Percentiles rank a stretch among this genome's conserved stretches.
These are phyloP conservation scores for Claviceps fusiformis DNA, from an alignment of 2,329 filamentous ascomycete genomes.

Conservation along the genomic window DNA sequence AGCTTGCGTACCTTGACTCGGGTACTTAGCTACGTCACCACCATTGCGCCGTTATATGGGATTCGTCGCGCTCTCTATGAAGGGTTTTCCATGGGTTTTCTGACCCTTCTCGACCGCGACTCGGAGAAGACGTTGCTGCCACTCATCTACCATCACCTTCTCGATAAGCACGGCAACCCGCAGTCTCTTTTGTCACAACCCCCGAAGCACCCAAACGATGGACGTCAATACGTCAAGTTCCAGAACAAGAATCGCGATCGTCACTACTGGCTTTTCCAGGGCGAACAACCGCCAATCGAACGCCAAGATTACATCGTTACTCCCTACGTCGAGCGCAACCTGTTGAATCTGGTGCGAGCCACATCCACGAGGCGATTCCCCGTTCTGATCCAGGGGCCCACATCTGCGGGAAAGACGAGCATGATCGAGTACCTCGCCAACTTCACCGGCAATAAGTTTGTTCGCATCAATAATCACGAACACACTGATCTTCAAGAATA, in stretches of 20 bases:
- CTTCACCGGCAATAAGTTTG: constrained; percentile 89
- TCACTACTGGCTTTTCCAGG: constrained; percentile 83
- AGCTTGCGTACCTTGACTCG: constrained; percentile 88
- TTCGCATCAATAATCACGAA: constrained; percentile 98
- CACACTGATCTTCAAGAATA: constrained; percentile 98
- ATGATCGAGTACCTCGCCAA: constrained; percentile 99
- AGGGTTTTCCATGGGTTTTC: constrained; percentile 95
- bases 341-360: constrained; percentile 86
- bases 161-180: constrained; percentile 52
- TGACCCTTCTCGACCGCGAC: constrained; percentile 71
- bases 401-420: constrained; percentile 94
- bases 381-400: constrained; percentile 90
- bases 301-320: constrained; percentile 93
- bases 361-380: constrained; percentile 87
- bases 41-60: constrained; percentile 73
- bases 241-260: constrained; percentile 48
- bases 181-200: constrained; percentile 65
- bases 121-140: constrained; percentile 71
- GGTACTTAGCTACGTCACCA: constrained; percentile 74
- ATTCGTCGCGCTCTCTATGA: constrained; percentile 79
- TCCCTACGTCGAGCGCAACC: constrained; percentile 83
- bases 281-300: constrained; percentile 47
- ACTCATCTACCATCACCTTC: constrained; percentile 66
- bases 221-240: constrained; percentile 67
- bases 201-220: constrained; percentile 64